Base-by-base conservation (phyloP, 345 rosid species). In the Lepidium sativum region DNA sequence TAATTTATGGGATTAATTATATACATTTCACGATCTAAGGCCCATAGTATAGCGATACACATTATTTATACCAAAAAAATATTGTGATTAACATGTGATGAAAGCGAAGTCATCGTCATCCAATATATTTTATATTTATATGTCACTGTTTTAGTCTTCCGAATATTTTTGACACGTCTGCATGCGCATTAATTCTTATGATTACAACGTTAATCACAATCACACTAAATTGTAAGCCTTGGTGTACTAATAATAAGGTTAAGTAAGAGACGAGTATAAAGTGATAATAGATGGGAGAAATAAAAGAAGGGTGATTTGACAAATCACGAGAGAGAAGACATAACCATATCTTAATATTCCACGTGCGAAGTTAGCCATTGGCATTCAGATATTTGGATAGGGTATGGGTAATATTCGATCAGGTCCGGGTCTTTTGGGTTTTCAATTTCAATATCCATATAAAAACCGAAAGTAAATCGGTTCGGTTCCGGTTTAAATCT, bases 291-390 rank as follows among this genome's bases (percentile, higher is more conserved):
- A 62, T 29, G 69, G 47, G 47, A 47, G 29, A 39, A 27, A 25
- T 25, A 25, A 25, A 25, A 54, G 7, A 18, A 9, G 59, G 32
- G 54, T 49, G 76, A 71, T 71, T 57, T 49, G 76, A 71, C 76
- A 71, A 56, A 57, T 48, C 76, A 65, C 76, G 71, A 71, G 71
- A 64, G 71, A 54, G 9, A 65, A 9, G 60, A 71, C 64, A 56
- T 65, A 27, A 49, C 70, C 53, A 71, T 65, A 65, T 64, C 70
- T 56, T n/a, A 63, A 1, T 49, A 65, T 57, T 71, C 76, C 76
- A 71, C 76, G 76, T 71, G 76, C 50, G 76, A 71, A 56, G 70
- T 65, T n/a, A n/a, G n/a, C n/a, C n/a, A n/a, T n/a, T n/a, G n/a
- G n/a, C n/a, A n/a, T n/a, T n/a, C n/a, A n/a, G n/a, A n/a, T n/a